Percentiles rank a stretch among this genome's conserved stretches.
Conservation (phyloP, 2,329 filamentous ascomycete genomes). For the Cordyceps farinosa region DNA sequence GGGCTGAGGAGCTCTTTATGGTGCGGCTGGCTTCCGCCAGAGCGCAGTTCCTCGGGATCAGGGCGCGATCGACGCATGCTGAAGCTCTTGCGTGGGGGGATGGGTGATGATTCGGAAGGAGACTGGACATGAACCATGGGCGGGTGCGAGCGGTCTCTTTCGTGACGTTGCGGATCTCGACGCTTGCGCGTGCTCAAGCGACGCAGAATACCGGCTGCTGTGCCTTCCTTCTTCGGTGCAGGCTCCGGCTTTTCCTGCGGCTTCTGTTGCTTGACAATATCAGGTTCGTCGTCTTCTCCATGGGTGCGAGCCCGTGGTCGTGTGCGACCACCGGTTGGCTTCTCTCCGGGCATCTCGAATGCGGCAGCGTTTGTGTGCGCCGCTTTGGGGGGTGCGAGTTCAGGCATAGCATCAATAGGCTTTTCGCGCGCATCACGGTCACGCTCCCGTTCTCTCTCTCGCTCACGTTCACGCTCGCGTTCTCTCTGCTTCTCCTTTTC, state of each 20-base stretch:
- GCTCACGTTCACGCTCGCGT: constrained; percentile 25
- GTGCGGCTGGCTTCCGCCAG: constrained; percentile 64
- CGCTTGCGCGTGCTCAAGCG: constrained; percentile 86
- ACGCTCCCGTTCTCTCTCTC: constrained; percentile 1
- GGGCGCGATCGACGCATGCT: constrained; percentile 65
- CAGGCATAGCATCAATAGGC: constrained; percentile 54
- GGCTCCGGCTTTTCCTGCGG: constrained; percentile 56
- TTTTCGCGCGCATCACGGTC: constrained; percentile 6
- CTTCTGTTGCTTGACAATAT: constrained; percentile 40
- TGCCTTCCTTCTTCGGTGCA: constrained; percentile 76
- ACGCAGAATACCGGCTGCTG: constrained; percentile 77
- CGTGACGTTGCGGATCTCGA: constrained; percentile 61
- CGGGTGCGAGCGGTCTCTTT: constrained; percentile 65
- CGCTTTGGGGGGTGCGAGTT: constrained; percentile 75
- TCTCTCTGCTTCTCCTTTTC: constrained; percentile 32
- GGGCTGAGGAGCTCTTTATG: constrained; percentile 77
- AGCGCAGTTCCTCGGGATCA: constrained; percentile 52
- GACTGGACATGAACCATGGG: constrained; percentile 75
- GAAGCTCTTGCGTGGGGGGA: constrained; percentile 77
- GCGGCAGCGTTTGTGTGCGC: constrained; percentile 82
- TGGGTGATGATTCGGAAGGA: constrained; percentile 59
- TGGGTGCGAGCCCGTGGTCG: constrained; percentile 87
- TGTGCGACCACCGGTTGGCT: constrained; percentile 76
- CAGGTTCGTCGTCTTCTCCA: constrained; percentile 84
- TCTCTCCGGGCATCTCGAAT: constrained; percentile 88